Base-by-base conservation (phyloP, 2,329 filamentous ascomycete species). In the Ophiostoma australiae region DNA sequence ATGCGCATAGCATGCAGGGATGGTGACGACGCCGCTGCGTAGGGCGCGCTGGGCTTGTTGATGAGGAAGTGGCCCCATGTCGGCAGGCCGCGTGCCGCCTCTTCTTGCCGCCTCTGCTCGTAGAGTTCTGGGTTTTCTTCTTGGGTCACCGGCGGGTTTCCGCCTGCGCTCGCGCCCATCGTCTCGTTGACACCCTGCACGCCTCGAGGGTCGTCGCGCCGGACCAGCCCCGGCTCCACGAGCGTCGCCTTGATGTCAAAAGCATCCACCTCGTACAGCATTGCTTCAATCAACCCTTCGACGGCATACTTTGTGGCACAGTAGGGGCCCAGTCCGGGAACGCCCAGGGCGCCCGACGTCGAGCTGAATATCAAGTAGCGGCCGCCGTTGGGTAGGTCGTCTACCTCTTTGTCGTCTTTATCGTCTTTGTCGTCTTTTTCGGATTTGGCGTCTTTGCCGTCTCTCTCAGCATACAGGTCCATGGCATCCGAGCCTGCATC, bases 301-400 rank as follows among this genome's bases (percentile, higher is more conserved):
- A 97, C 93, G 0, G 95, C 95, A 80, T 97, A 98, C 79, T 98
- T 99, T 20, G 93, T 97, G 1, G 95, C 95, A 80, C 94, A 98
- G 78, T 97, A 98, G 0, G 94, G 94, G 0, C 94, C 94, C 6
- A 98, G 81, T 0, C 95, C 95, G 0, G 95, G 95, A 0, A 98
- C 93, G 1, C 94, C 95, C n/a, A 97, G 85, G 0, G 94, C 92
- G 4, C 95, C 95, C 41, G 91, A 91, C 0, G 93, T 97, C 10
- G 91, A 95, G 77, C 93, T 97, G 81, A 98, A 97, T 74, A 98
- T 97, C 69, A 98, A 84, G 79, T 97, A 98, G 39, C 94, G 87
- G 0, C 95, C 95, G 0, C 83, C 84, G 31, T 86, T 85, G 31
- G 67, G 41, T 23, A 17, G 11, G 11, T 68, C 39, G 39, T 68